Evolutionary conservation across 139 green algal genomes (phyloP).

Genomic region (Coccomyxa sp.): DNA sequence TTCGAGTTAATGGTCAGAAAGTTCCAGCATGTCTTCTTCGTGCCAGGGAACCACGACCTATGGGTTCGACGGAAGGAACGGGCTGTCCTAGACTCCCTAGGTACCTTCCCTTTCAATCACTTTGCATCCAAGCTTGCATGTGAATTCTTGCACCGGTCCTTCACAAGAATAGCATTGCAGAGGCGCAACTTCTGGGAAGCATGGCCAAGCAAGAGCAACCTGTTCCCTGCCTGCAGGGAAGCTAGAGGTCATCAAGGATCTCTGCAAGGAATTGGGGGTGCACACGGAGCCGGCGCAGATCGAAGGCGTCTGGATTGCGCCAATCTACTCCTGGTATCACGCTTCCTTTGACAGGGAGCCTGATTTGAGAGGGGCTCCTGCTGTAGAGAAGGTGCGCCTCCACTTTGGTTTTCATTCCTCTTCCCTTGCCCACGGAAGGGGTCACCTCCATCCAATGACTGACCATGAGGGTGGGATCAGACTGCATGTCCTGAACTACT

Average conservation of each 20-base stretch:
- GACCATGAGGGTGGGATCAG: background rate
- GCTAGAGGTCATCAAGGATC: conserved; percentile 37
- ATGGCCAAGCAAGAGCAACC: too few relatives aligned
- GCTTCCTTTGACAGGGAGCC: conserved; percentile 43
- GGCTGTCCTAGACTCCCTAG: conserved; percentile 22
- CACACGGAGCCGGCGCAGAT: conserved; percentile 36
- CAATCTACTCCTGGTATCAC: conserved; percentile 45
- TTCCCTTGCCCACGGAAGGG: background rate
- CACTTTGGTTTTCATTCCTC: background rate
- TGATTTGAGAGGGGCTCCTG: conserved; percentile 31
- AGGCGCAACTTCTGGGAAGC: too few relatives aligned
- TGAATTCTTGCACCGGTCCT: too few relatives aligned
- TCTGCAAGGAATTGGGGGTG: conserved; percentile 53
- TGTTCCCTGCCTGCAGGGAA: conserved; percentile 29
- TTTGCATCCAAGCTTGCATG: background rate
- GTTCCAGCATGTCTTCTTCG: conserved; percentile 59
- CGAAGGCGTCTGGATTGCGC: conserved; percentile 46
- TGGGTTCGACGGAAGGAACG: conserved; percentile 43
- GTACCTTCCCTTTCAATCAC: conserved; percentile 1
- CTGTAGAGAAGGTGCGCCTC: conserved; percentile 34
- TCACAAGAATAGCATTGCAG: too few relatives aligned
- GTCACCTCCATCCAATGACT: background rate
- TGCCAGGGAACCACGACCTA: conserved; percentile 75
- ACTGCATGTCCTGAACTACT: background rate
- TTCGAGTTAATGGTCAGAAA: conserved; percentile 32